These are phyloP conservation scores for Hypoxylon trugodes DNA, from an alignment of 495 filamentous ascomycete species.

Conservation along the genomic window DNA sequence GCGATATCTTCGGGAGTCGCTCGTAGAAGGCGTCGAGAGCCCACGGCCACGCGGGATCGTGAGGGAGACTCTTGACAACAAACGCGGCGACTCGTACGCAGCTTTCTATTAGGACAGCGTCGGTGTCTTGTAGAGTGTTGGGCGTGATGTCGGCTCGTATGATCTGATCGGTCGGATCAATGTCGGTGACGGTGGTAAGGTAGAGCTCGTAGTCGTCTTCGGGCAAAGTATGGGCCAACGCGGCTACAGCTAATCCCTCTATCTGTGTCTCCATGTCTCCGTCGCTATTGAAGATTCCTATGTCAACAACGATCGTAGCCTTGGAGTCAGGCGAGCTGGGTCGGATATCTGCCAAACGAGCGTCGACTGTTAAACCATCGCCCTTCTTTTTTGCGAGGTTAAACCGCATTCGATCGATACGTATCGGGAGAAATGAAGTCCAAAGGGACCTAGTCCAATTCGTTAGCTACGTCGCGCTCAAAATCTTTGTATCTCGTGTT, in stretches of 20 bases:
- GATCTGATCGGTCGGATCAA: constrained; percentile 55
- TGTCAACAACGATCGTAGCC: constrained; percentile 48
- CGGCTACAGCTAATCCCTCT: constrained; percentile 50
- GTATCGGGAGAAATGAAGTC: constrained; percentile 54
- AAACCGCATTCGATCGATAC: constrained; percentile 48
- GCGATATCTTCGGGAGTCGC: constrained; percentile 12
- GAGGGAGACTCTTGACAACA: constrained; percentile 18
- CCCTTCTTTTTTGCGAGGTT: constrained; percentile 44
- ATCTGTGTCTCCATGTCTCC: constrained; percentile 52
- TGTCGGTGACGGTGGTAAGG: constrained; percentile 48
- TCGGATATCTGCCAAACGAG: constrained; percentile 40
- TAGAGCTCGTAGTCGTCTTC: constrained; percentile 56
- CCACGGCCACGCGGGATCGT: background rate
- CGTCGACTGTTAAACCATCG: constrained; percentile 47
- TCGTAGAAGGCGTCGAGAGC: background rate
- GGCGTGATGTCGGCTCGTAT: constrained; percentile 2
- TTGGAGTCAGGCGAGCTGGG: constrained; percentile 36
- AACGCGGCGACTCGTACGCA: constrained; percentile 50
- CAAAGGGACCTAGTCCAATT: constrained; percentile 46
- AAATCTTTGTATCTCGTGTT: background rate
- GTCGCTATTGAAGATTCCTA: constrained; percentile 46
- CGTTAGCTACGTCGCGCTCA: constrained; percentile 4
- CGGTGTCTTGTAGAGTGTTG: constrained; percentile 5
- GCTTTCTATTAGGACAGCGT: constrained; percentile 45
- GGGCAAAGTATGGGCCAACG: constrained; percentile 47